These are phyloP conservation scores for Lentinula novae-zelandiae DNA, from an alignment of 1,284 basidiomycete genomes.

Conservation along the genomic window DNA sequence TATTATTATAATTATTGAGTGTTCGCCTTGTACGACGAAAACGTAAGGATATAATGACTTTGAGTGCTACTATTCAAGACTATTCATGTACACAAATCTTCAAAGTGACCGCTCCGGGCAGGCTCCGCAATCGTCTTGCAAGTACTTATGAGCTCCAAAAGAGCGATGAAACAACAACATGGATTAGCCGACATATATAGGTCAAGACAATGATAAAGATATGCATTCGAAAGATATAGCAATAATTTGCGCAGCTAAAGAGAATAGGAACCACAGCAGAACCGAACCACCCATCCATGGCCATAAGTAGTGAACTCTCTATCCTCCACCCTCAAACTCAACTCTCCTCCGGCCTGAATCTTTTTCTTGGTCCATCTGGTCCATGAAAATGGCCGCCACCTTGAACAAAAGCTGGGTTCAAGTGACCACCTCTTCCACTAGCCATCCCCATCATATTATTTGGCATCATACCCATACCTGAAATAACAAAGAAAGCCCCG, in stretches of 20 bases:
- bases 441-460: slow-evolving; percentile 30
- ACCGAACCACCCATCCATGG: not conserved
- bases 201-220: not conserved
- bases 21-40: too few species aligned
- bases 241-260: not conserved
- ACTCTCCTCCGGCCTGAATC: slow-evolving; percentile 27
- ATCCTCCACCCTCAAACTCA: not conserved
- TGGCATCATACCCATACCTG: slow-evolving; percentile 52
- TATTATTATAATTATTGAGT: too few species aligned
- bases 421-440: slow-evolving; percentile 51
- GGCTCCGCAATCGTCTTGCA: not conserved
- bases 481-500: slow-evolving; percentile 26
- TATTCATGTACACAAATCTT: too few species aligned
- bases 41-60: too few species aligned
- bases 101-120: too few species aligned
- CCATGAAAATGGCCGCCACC: slow-evolving; percentile 45
- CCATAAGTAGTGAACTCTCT: not conserved
- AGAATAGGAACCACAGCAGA: not conserved
- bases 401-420: slow-evolving; percentile 71
- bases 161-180: too few species aligned
- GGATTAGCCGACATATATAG: not conserved
- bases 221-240: not conserved
- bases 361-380: slow-evolving; percentile 54
- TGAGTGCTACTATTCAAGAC: too few species aligned
- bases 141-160: not conserved